phyloP scores from a whole-genome alignment of 257 asterid genomes.

The Scutellaria minor region DNA sequence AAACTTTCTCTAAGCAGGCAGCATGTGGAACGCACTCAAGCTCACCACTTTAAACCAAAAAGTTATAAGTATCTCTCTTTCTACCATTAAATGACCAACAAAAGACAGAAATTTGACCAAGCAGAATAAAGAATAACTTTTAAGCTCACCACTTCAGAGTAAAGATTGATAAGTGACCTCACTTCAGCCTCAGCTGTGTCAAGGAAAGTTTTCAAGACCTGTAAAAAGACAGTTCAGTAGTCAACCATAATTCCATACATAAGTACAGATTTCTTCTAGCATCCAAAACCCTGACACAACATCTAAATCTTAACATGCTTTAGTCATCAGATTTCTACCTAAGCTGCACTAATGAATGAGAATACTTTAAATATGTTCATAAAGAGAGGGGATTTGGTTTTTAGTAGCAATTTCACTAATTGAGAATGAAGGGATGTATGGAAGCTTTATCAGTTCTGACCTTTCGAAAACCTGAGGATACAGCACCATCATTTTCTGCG shows the following conservation, averaged over 20 bases:
- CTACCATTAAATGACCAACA: background rate
- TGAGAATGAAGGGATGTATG: slow-evolving; percentile 1
- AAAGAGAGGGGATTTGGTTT: slow-evolving; percentile 7
- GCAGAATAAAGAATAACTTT: slow-evolving; percentile 22
- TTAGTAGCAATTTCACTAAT: slow-evolving; percentile 12
- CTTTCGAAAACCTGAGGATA: slow-evolving; percentile 89
- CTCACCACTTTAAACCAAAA: slow-evolving; percentile 78
- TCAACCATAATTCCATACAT: slow-evolving; percentile 19
- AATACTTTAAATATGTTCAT: slow-evolving; percentile 16
- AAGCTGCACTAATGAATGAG: background rate
- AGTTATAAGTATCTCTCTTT: slow-evolving; percentile 66
- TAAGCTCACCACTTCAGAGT: slow-evolving; percentile 90
- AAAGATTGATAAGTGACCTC: slow-evolving; percentile 84
- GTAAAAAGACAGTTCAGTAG: slow-evolving; percentile 39
- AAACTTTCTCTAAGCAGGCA: background rate
- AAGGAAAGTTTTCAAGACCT: slow-evolving; percentile 89
- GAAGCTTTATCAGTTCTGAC: slow-evolving; percentile 44
- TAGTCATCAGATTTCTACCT: slow-evolving; percentile 5
- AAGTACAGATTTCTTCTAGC: background rate
- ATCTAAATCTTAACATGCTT: background rate
- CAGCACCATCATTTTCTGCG: slow-evolving; percentile 85
- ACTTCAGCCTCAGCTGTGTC: slow-evolving; percentile 93
- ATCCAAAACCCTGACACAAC: background rate
- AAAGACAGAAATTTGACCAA: background rate
- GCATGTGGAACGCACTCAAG: slow-evolving; percentile 20